Percentiles rank a stretch among this genome's conserved stretches.
Conservation (phyloP, 225 moss, liverwort and hornwort species). For the Takakia lepidozioides region DNA sequence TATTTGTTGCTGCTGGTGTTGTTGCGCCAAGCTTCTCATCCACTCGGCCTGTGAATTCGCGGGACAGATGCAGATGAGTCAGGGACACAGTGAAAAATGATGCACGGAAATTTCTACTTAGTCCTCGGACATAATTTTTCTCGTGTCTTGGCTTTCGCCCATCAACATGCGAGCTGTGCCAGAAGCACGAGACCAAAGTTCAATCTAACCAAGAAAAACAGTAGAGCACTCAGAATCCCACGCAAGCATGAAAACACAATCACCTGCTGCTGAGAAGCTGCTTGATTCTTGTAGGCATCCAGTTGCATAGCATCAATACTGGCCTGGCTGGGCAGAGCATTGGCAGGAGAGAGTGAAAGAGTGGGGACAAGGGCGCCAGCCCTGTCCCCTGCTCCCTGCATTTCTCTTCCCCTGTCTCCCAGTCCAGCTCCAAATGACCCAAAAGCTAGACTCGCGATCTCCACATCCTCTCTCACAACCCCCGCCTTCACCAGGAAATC, state of each 20-base stretch:
- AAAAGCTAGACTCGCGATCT: conserved; percentile 30
- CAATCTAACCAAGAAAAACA: too few species aligned
- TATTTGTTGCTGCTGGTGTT: conserved; percentile 66
- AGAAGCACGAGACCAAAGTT: too few species aligned
- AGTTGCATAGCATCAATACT: conserved; percentile 65
- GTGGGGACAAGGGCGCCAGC: conserved; percentile 48
- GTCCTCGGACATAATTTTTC: too few species aligned
- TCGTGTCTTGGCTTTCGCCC: too few species aligned
- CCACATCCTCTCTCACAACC: conserved; percentile 73
- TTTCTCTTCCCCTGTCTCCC: conserved; percentile 28
- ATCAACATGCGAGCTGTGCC: too few species aligned
- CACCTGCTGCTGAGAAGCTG: conserved; percentile 37
- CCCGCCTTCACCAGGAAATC: conserved; percentile 93
- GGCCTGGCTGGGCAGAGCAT: conserved; percentile 52
- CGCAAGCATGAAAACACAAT: too few species aligned
- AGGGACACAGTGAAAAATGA: too few species aligned
- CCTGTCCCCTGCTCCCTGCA: conserved; percentile 34
- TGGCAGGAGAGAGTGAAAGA: conserved; percentile 66
- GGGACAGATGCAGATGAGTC: too few species aligned
- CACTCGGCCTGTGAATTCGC: conserved; percentile 74
- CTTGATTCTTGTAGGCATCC: conserved; percentile 50
- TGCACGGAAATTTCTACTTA: too few species aligned
- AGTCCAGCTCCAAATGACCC: conserved; percentile 20
- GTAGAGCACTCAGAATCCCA: too few species aligned
- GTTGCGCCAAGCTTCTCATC: conserved; percentile 51